Evolutionary conservation across 441 rosid genomes (phyloP).

Genomic region (Populus tomentosa): DNA sequence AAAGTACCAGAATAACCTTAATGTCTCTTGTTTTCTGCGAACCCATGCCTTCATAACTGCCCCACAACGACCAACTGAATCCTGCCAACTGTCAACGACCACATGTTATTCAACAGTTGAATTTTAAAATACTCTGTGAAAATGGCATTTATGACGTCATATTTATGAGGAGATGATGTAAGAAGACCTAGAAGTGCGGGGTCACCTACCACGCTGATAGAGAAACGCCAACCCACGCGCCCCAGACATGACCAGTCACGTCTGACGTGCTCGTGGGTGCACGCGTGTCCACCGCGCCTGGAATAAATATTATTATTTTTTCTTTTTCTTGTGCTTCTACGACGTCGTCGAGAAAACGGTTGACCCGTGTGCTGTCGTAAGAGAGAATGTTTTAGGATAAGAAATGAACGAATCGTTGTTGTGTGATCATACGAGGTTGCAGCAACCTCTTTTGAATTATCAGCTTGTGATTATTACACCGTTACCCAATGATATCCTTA

Average conservation of each 20-base stretch:
- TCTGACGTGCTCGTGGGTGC: slow-evolving; percentile 16
- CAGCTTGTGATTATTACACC: not conserved
- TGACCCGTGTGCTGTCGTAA: not conserved
- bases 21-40: not conserved
- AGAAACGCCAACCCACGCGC: slow-evolving; percentile 41
- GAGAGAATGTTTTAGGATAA: slow-evolving; percentile 10
- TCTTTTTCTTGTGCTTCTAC: not conserved
- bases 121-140: not conserved
- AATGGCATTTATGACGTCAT: slow-evolving; percentile 23
- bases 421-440: not conserved
- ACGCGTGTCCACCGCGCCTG: slow-evolving; percentile 13
- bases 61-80: not conserved
- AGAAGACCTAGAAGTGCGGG: slow-evolving; percentile 12
- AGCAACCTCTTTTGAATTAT: not conserved
- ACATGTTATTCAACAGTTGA: slow-evolving; percentile 11
- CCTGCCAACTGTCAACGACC: not conserved
- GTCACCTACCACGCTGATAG: slow-evolving; percentile 46
- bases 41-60: not conserved
- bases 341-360: not conserved
- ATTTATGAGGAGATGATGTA: slow-evolving; percentile 25
- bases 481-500: not conserved
- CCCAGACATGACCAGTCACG: slow-evolving; percentile 9
- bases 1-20: slow-evolving; percentile 18
- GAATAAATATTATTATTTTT: not conserved
- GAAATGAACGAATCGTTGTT: not conserved